Conservation (phyloP, 129 eudicot genomes). For the Flaveria bidentis region DNA sequence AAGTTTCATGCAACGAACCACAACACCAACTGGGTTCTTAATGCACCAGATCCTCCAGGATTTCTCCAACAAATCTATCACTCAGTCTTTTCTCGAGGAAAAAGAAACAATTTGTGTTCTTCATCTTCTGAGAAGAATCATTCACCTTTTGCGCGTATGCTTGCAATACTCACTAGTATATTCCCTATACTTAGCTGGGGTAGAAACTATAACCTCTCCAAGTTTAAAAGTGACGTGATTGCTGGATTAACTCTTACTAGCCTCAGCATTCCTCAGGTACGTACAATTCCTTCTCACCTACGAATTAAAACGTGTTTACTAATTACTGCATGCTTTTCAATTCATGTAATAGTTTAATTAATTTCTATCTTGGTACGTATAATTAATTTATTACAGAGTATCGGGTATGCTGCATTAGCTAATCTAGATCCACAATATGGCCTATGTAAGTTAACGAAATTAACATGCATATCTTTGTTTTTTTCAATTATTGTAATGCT, state of each 20-base stretch:
- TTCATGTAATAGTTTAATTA: no score
- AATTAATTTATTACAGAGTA: slow-evolving; percentile 45
- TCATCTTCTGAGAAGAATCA: slow-evolving; percentile 29
- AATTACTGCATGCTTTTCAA: no score
- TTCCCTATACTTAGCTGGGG: slow-evolving; percentile 69
- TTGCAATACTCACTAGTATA: slow-evolving; percentile 32
- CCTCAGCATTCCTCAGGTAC: slow-evolving; percentile 73
- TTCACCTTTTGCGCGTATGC: slow-evolving; percentile 8
- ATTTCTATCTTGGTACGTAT: background rate
- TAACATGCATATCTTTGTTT: no score
- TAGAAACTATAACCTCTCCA: slow-evolving; percentile 46
- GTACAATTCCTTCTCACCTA: background rate
- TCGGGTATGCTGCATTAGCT: slow-evolving; percentile 72
- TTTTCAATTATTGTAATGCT: background rate
- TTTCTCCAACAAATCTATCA: slow-evolving; percentile 35
- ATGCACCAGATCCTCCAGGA: slow-evolving; percentile 61
- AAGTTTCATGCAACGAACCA: no score
- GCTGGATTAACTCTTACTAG: slow-evolving; percentile 74
- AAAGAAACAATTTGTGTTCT: background rate
- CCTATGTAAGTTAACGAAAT: slow-evolving; percentile 49
- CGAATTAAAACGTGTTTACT: no score
- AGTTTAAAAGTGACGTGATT: slow-evolving; percentile 59
- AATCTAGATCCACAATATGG: slow-evolving; percentile 78
- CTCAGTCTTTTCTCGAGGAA: slow-evolving; percentile 35
- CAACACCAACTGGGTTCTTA: slow-evolving; percentile 48